These are phyloP conservation scores for Auxenochlorella protothecoides DNA, from an alignment of 139 green algal genomes.

Conservation along the genomic window DNA sequence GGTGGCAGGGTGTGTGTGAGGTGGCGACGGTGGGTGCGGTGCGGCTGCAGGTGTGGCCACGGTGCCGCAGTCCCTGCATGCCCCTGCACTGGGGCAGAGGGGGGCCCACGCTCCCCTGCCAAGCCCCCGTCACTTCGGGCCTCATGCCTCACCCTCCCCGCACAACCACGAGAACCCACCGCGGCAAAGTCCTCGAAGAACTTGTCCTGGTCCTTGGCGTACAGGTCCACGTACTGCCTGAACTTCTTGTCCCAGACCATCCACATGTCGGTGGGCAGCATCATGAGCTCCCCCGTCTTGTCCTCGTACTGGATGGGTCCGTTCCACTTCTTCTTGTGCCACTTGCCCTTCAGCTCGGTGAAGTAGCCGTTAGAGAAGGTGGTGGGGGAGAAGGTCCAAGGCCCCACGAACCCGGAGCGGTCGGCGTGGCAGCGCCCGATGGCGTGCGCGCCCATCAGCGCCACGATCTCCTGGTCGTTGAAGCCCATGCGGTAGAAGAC, in stretches of 20 bases:
- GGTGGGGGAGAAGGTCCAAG: constrained; percentile 70
- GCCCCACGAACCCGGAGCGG: constrained; percentile 57
- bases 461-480: constrained; percentile 72
- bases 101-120: not conserved
- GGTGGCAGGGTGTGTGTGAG: not conserved
- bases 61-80: too few species aligned
- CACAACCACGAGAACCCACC: not conserved
- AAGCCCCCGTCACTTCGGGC: constrained; percentile 19
- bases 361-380: constrained; percentile 85
- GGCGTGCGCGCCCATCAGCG: constrained; percentile 70
- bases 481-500: constrained; percentile 84
- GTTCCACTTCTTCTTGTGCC: constrained; percentile 70
- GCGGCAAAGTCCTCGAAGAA: constrained; percentile 21
- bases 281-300: constrained; percentile 70
- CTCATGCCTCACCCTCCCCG: not conserved
- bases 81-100: not conserved
- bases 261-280: constrained; percentile 60
- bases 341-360: constrained; percentile 61
- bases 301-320: constrained; percentile 78
- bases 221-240: constrained; percentile 52
- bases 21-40: too few species aligned
- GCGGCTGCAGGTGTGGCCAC: too few species aligned
- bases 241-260: constrained; percentile 45
- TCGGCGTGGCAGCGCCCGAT: constrained; percentile 82
- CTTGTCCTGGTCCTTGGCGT: constrained; percentile 42